Evolutionary conservation across 345 rosid genomes (phyloP).

Genomic region (Dipteronia dyeriana): DNA sequence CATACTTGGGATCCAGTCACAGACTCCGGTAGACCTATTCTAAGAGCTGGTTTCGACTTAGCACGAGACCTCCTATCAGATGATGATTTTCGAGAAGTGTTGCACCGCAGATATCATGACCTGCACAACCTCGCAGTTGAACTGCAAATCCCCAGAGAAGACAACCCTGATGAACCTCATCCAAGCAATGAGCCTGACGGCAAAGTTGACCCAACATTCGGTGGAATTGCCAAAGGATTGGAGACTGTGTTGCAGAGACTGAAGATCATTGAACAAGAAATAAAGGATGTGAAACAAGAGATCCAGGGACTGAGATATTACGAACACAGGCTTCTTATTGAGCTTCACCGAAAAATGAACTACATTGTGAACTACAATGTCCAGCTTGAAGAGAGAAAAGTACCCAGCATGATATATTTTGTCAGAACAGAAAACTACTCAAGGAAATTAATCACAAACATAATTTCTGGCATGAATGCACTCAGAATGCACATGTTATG

Average conservation of each 20-base stretch:
- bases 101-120: constrained; percentile 83
- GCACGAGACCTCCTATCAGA: constrained; percentile 92
- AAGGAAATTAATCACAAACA: constrained; percentile 70
- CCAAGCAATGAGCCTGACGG: constrained; percentile 38
- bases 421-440: constrained; percentile 83
- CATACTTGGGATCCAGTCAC: constrained; percentile 80
- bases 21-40: constrained; percentile 64
- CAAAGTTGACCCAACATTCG: constrained; percentile 74
- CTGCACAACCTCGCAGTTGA: constrained; percentile 81
- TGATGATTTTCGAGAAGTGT: constrained; percentile 89
- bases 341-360: constrained; percentile 89
- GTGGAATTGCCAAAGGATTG: constrained; percentile 90
- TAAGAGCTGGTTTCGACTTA: constrained; percentile 73
- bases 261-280: constrained; percentile 93
- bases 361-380: constrained; percentile 87
- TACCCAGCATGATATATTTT: constrained; percentile 88
- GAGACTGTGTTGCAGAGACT: constrained; percentile 83
- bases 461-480: constrained; percentile 83
- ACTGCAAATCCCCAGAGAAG: constrained; percentile 70
- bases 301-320: constrained; percentile 92
- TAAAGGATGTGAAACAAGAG: constrained; percentile 92
- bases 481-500: constrained; percentile 89
- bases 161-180: constrained; percentile 46
- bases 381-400: constrained; percentile 84
- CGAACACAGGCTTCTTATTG: constrained; percentile 79